Evolutionary conservation across 2,329 filamentous ascomycete species (phyloP), one percentile per base, ranked within the genome.

Genomic region (Penicillium freii): DNA sequence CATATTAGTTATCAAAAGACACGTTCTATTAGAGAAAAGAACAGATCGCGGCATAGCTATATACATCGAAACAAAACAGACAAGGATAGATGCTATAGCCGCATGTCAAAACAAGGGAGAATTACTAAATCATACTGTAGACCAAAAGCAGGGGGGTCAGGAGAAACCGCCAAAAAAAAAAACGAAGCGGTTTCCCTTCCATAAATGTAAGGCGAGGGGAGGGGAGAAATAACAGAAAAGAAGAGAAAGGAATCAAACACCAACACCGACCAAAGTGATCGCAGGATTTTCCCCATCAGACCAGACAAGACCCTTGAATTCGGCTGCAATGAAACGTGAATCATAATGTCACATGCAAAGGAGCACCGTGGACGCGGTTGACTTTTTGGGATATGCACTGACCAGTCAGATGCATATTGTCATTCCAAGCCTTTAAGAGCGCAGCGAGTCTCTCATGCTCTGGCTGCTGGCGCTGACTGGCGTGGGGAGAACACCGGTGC

Each of bases 381-480:
- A 31, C 27, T 53, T 56, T 56, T 53, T 53, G 21, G 23, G 47
- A 44, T 46, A 49, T 43, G 46, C 56, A 49, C 51, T 60, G 57
- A 55, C 49, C 57, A 54, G 59, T 53, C 49, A 61, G 48, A 46
- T 58, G 53, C 50, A 51, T 34, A 51, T 42, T 45, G 36, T 21
- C 51, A 29, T 42, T 21, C 29, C 25, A 21, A 19, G 42, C 25
- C 36, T 71, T 71, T 76, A 88, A 69, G 84, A 86, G 75, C 93
- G 92, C 59, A 91, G 81, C 17, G 89, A 88, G 75, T 97, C 93
- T 69, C 90, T 85, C 83, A 87, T 91, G 80, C 92, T 97, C 78
- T 92, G 88, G 63, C 90, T 88, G 80, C 92, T 97, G 25, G 93
- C 91, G 75, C 92, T 97, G 78, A 95, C 89, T 1, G 87, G 86